Evolutionary conservation across 2,329 filamentous ascomycete species (phyloP).

Genomic region (Dactylellina drechsleri): DNA sequence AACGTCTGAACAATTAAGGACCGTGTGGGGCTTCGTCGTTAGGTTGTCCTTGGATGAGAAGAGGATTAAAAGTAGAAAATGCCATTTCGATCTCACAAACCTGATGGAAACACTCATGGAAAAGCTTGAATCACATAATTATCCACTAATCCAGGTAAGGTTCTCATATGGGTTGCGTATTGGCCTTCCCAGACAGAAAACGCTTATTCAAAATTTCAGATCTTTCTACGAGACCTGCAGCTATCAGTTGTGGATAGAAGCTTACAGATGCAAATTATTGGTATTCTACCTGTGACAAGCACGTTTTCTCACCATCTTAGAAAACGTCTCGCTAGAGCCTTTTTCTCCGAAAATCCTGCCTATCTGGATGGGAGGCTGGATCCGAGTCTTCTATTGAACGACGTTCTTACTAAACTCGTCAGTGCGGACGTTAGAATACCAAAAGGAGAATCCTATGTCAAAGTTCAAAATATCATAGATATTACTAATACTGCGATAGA

Average conservation of each 20-base stretch:
- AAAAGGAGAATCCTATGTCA: constrained; percentile 70
- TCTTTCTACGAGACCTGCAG: constrained; percentile 67
- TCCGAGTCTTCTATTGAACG: constrained; percentile 62
- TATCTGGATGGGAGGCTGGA: constrained; percentile 60
- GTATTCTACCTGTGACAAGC: constrained; percentile 69
- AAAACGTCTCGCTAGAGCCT: constrained; percentile 73
- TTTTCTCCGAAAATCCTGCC: constrained; percentile 66
- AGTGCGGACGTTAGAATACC: constrained; percentile 67
- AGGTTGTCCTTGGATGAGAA: constrained; percentile 27
- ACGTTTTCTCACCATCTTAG: constrained; percentile 70
- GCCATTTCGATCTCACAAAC: constrained; percentile 7
- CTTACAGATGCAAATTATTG: constrained; percentile 70
- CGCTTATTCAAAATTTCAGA: constrained; percentile 56
- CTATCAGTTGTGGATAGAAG: constrained; percentile 66
- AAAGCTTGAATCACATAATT: constrained; percentile 65
- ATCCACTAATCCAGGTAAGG: constrained; percentile 7
- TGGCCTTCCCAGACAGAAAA: not conserved
- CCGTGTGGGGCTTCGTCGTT: constrained; percentile 13
- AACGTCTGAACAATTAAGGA: constrained; percentile 7
- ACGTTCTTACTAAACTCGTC: constrained; percentile 64
- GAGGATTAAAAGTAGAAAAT: constrained; percentile 26
- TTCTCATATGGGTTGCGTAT: not conserved
- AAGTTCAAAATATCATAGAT: constrained; percentile 72
- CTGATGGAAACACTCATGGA: constrained; percentile 35
- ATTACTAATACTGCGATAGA: constrained; percentile 81